phyloP scores from a whole-genome alignment of 352 stramenopile genomes.

The Phytophthora rubi region DNA sequence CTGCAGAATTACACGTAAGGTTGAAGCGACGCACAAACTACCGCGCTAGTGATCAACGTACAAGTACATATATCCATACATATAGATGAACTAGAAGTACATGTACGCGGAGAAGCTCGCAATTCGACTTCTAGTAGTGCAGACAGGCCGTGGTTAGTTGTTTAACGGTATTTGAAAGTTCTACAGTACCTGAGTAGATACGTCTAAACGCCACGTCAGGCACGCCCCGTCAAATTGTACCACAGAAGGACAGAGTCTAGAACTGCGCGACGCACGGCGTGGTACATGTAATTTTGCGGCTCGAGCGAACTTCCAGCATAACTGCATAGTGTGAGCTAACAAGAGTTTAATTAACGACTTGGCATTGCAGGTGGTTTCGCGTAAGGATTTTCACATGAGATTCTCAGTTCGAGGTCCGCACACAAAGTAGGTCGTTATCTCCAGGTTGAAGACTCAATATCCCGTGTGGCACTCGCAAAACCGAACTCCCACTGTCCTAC shows the following conservation, averaged over 20 bases:
- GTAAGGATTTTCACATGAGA: background rate
- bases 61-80: background rate
- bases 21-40: background rate
- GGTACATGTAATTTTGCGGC: background rate
- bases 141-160: background rate
- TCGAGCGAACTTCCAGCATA: background rate
- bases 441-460: constrained; percentile 2
- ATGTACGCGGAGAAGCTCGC: background rate
- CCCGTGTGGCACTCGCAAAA: background rate
- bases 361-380: background rate
- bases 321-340: background rate
- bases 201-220: background rate
- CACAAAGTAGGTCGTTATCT: background rate
- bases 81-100: background rate
- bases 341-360: background rate
- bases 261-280: too few relatives aligned
- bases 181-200: too few relatives aligned
- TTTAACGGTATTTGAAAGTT: background rate
- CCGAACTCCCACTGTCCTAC: background rate
- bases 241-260: background rate
- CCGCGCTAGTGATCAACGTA: background rate
- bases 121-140: background rate
- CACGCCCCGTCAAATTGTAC: background rate
- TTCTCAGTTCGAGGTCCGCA: background rate
- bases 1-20: background rate